Base-by-base conservation (phyloP, 2,329 filamentous ascomycete species). In the Aaosphaeria arxii region DNA sequence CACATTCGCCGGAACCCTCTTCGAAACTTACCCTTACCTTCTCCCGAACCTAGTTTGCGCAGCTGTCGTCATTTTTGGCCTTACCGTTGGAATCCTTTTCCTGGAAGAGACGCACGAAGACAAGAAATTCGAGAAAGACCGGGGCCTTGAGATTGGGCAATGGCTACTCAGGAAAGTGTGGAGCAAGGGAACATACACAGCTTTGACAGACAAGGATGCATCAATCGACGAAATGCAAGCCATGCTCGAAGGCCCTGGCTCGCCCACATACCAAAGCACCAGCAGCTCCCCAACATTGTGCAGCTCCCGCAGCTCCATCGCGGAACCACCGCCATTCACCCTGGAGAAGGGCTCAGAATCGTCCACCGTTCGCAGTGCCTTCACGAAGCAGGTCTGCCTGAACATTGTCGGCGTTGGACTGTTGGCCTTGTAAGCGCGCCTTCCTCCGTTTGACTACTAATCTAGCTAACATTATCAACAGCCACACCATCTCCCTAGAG, bases 401-500 rank as follows among this genome's bases (percentile, higher is more conserved):
- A 92, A 91, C 64, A 95, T 96, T 54, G 74, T 92, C 48, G 90
- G 88, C 45, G 96, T 95, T 66, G 92, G 91, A 40, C 90, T 97
- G 60, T 77, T 97, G 50, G 92, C 92, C 55, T 96, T 95, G 91
- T 96, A 80, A 83, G 90, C 86, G 47, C 17, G 17, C 17, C 17
- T 24, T 24, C 17, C 17, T 24, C 17, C 3, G 17, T 24, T 24
- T 2, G 17, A 24, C 17, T 24, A 24, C 31, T 28, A 30, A 40
- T 47, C 53, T 55, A 24, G 17, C 33, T 40, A 17, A 40, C 39
- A 11, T 3, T 9, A 36, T 31, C 52, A 7, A 38, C 62, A 96
- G 91, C 74, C 92, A 97, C 74, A 96, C 92, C 9, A 96, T 99
- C 72, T 95, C 91, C 0, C 94, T 95, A 60, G 94, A 99, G 71